These are phyloP conservation scores for Talaromyces ruber DNA, from an alignment of 495 filamentous ascomycete species.

Conservation along the genomic window DNA sequence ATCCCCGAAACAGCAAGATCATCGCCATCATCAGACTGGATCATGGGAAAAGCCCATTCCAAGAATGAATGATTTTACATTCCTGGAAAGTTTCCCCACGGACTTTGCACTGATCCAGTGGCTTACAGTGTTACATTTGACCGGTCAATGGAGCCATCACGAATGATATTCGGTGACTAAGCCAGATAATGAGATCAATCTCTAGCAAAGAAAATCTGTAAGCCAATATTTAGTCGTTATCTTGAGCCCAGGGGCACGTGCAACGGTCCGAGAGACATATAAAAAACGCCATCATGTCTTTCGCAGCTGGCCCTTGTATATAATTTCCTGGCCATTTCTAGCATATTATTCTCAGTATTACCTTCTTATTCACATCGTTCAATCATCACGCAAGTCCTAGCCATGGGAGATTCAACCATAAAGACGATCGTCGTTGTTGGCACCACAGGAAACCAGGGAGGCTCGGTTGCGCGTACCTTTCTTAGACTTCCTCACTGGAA, in stretches of 20 bases:
- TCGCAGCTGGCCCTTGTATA: background rate
- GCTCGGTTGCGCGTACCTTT: conserved; percentile 33
- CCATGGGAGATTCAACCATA: background rate
- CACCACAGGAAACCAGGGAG: conserved; percentile 39
- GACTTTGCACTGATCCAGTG: background rate
- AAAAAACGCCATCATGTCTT: background rate
- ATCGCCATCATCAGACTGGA: too few species aligned
- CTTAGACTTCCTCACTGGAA: conserved; percentile 25
- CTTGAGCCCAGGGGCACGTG: background rate
- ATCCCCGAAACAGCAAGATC: background rate
- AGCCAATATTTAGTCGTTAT: background rate
- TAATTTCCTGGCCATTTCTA: background rate
- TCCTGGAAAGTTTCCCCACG: background rate
- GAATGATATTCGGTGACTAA: background rate
- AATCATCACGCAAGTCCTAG: background rate
- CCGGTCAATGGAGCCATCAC: background rate
- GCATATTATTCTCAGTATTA: background rate
- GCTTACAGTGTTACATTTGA: conserved; percentile 13
- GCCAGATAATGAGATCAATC: conserved; percentile 3
- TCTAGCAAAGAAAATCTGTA: background rate
- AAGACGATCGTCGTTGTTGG: conserved; percentile 23
- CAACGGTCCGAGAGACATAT: background rate
- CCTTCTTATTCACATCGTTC: background rate
- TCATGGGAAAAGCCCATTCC: too few species aligned
- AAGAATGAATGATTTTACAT: background rate